Evolutionary conservation across 805 yeast genomes (phyloP).

Genomic region (Zygosaccharomyces bailii): DNA sequence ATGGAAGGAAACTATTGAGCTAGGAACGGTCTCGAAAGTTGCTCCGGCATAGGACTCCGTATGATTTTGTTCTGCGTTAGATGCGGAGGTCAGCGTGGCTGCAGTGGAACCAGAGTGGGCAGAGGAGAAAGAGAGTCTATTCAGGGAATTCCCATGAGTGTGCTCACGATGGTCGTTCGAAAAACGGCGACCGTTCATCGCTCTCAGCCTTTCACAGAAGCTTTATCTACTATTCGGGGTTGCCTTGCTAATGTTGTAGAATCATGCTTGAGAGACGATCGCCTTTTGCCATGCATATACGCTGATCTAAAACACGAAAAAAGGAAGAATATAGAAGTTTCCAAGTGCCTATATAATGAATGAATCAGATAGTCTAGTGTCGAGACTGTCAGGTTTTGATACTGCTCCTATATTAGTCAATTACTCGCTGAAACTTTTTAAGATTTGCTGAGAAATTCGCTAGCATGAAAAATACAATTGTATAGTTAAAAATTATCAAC

Average conservation of each 20-base stretch:
- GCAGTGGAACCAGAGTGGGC: constrained; percentile 35
- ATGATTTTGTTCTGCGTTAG: constrained; percentile 52
- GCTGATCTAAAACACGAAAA: neutral
- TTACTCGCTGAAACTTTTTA: too few relatives aligned
- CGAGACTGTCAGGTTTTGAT: too few relatives aligned
- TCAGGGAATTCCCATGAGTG: constrained; percentile 8
- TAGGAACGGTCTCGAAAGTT: constrained; percentile 69
- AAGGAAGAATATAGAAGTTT: neutral
- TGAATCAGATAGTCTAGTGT: too few relatives aligned
- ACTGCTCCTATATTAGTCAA: too few relatives aligned
- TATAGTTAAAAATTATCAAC: too few relatives aligned
- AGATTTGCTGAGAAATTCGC: too few relatives aligned
- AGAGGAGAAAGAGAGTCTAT: constrained; percentile 33
- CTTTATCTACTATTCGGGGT: neutral
- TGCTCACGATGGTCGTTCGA: constrained; percentile 7
- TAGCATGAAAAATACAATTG: too few relatives aligned
- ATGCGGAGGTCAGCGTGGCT: constrained; percentile 29
- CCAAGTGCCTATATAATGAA: neutral
- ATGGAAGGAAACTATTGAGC: constrained; percentile 73
- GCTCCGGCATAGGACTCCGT: constrained; percentile 77
- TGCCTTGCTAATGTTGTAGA: neutral
- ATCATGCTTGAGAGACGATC: neutral
- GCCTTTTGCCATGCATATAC: neutral
- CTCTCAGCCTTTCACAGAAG: neutral
- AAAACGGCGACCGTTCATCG: constrained; percentile 12